Base-by-base conservation (phyloP, 2,329 filamentous ascomycete species). In the Diplodia intermedia region DNA sequence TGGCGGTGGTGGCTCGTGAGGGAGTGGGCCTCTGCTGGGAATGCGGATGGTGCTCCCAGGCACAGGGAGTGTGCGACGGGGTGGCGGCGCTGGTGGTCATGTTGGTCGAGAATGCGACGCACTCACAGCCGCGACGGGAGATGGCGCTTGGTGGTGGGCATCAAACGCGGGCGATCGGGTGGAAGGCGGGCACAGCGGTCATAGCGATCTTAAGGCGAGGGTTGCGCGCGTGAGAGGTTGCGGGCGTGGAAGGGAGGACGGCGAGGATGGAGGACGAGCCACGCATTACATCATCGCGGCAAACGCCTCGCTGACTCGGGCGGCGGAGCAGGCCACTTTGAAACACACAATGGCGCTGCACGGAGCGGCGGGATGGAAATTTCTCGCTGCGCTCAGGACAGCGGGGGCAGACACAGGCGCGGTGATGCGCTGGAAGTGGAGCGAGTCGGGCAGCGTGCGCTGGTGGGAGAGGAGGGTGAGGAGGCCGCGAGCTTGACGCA, bases 11-110 rank as follows among this genome's bases (percentile, higher is more conserved):
- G 23, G 72, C 70, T 68, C 70, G 73, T 70, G 73, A 76, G 38
- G 75, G 73, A 29, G 77, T 74, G 47, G 75, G 73, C 68, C 73
- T 69, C 26, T 71, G 71, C 63, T 56, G 68, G 67, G 67, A 61
- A 57, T 68, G 67, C 52, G 66, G 50, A 43, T 56, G 67, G 60
- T 65, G 67, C 18, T 69, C 60, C 47, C 52, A 69, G 31, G 57
- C 49, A 65, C 57, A 40, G 53, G 61, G 60, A 53, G 57, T 56
- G 67, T 69, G 61, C 61, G 54, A 54, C 66, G 66, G 62, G 53
- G 62, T 66, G 53, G 62, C 55, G 57, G 66, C 60, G 50, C 52
- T 63, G 66, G 47, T 62, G 66, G 60, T 63, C 60, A 63, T 63
- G 31, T 11, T 53, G 29, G 23, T 52, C n/a, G 60, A 63, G 60